Evolutionary conservation across 1,139 yeast genomes (phyloP).

Genomic region (Magnusiomyces fungicola): DNA sequence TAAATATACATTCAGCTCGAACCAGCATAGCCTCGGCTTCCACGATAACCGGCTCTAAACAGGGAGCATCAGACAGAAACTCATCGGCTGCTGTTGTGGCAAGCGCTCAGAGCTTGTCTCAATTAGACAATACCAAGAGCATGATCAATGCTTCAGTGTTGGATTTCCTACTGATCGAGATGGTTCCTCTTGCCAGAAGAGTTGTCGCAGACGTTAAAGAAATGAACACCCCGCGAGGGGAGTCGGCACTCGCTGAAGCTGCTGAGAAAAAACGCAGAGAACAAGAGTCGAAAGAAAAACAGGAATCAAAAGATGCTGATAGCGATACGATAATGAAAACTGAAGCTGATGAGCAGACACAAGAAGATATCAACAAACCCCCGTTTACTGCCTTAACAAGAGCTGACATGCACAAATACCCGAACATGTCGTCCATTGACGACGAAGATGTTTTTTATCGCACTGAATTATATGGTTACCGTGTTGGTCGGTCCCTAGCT

Average conservation of each 20-base stretch:
- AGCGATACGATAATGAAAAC: not conserved
- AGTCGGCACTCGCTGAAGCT: not conserved
- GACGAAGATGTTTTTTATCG: conserved; percentile 54
- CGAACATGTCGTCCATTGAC: conserved; percentile 25
- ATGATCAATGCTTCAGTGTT: conserved; percentile 44
- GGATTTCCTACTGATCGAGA: conserved; percentile 62
- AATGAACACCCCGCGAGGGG: not conserved
- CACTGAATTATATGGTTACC: conserved; percentile 62
- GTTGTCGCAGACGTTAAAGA: conserved; percentile 36
- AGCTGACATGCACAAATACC: not conserved
- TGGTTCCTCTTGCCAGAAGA: conserved; percentile 62
- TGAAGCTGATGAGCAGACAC: conserved; percentile 24
- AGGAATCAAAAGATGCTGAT: not conserved
- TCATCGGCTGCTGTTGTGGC: not conserved
- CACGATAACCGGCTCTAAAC: not conserved
- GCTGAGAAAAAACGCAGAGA: not conserved
- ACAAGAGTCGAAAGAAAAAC: not conserved
- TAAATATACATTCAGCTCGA: not conserved
- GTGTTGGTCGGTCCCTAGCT: conserved; percentile 65
- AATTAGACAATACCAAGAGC: too few species aligned
- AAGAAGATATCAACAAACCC: conserved; percentile 32
- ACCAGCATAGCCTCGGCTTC: not conserved
- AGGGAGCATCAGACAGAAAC: conserved; percentile 1
- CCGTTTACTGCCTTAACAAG: conserved; percentile 17
- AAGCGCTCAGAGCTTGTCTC: not conserved